Conservation (phyloP, 345 rosid genomes). For the Citrus unshiu region DNA sequence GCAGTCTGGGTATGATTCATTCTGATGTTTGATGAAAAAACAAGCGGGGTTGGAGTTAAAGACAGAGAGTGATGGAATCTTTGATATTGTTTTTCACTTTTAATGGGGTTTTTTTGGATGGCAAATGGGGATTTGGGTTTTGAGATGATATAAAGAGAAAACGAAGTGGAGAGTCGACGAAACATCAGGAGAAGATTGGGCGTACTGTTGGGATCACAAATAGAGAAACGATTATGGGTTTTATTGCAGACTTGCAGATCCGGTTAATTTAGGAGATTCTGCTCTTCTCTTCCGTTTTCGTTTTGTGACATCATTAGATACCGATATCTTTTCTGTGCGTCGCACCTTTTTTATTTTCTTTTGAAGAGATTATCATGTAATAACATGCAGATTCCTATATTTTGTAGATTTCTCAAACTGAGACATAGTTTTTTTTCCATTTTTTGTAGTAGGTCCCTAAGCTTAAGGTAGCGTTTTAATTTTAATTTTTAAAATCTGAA, state of each 20-base stretch:
- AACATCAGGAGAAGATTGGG: slow-evolving; percentile 28
- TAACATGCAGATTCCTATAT: too few species aligned
- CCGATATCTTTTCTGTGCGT: too few species aligned
- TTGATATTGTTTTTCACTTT: background rate
- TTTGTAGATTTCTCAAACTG: too few species aligned
- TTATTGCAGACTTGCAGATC: background rate
- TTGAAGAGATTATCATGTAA: too few species aligned
- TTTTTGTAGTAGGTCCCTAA: too few species aligned
- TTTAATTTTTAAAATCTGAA: too few species aligned
- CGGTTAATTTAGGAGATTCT: background rate
- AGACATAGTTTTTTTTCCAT: too few species aligned
- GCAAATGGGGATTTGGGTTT: slow-evolving; percentile 3
- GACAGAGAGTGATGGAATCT: background rate
- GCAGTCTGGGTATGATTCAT: slow-evolving; percentile 54
- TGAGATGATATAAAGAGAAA: slow-evolving; percentile 27
- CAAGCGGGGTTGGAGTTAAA: slow-evolving; percentile 8
- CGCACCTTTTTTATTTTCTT: too few species aligned
- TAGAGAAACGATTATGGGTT: background rate
- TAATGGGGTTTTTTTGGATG: background rate
- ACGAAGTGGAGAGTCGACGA: slow-evolving; percentile 39
- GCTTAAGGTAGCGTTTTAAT: too few species aligned
- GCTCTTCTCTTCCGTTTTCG: background rate
- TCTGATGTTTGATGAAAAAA: slow-evolving; percentile 34
- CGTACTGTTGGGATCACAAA: background rate
- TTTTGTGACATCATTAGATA: background rate